A percentile compares a stretch with the other conserved stretches of the same genome.
These are phyloP conservation scores for Turritis glabra DNA, from an alignment of 345 rosid species.

Conservation along the genomic window DNA sequence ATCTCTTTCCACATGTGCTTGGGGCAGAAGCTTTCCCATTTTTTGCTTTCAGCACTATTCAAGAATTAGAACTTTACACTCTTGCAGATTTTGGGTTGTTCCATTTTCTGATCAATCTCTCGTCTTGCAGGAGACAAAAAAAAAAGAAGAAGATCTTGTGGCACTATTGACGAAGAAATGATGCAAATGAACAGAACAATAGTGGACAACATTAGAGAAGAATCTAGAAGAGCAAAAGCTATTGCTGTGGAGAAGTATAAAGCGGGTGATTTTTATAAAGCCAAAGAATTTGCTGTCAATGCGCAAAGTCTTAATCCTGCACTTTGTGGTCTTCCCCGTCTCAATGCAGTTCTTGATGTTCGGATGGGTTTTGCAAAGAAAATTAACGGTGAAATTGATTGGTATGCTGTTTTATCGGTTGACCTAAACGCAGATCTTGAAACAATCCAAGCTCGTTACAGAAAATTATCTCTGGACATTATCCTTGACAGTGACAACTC, in stretches of 20 bases:
- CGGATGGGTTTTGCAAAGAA: conserved; percentile 31
- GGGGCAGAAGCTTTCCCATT: too few species aligned
- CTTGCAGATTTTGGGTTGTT: too few species aligned
- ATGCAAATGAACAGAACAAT: not conserved
- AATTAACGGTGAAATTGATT: conserved; percentile 48
- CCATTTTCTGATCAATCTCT: not conserved
- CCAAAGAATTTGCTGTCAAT: conserved; percentile 43
- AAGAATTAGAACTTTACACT: not conserved
- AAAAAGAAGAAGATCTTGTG: too few species aligned
- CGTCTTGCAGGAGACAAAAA: not conserved
- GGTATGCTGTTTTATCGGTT: conserved; percentile 53
- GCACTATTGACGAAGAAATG: not conserved
- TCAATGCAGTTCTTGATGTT: conserved; percentile 47
- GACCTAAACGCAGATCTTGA: conserved; percentile 47
- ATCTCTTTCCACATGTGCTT: too few species aligned
- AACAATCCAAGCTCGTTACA: conserved; percentile 42
- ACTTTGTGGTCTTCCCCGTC: conserved; percentile 51
- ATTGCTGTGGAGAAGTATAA: conserved; percentile 51
- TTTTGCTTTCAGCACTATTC: too few species aligned
- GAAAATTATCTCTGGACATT: conserved; percentile 44
- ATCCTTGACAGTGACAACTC: conserved; percentile 51
- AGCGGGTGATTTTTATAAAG: conserved; percentile 43
- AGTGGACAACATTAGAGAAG: conserved; percentile 44
- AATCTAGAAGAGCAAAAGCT: conserved; percentile 45
- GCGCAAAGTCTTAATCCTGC: conserved; percentile 42